Percentiles rank a stretch among this genome's conserved stretches.
These are phyloP conservation scores for Leccinum subtestaceum DNA, from an alignment of 768 basidiomycete species.

Conservation along the genomic window DNA sequence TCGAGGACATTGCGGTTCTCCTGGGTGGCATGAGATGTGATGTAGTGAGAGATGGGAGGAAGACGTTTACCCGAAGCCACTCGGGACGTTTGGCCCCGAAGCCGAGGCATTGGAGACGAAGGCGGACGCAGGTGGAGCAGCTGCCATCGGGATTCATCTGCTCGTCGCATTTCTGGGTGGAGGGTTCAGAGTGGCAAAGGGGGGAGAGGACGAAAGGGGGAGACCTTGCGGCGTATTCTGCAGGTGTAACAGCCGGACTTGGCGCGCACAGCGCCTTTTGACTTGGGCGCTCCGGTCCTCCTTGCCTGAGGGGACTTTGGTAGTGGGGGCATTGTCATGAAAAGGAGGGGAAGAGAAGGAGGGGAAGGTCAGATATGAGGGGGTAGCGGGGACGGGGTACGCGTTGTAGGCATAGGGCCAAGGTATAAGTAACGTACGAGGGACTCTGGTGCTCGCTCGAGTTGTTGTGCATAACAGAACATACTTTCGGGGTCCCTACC, in stretches of 20 bases:
- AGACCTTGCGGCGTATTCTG: conserved; percentile 80
- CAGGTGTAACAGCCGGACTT: conserved; percentile 91
- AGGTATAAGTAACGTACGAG: conserved; percentile 34
- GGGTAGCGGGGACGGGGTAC: conserved; percentile 14
- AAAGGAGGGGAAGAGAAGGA: neutral
- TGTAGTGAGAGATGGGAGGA: neutral
- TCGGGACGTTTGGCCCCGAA: conserved; percentile 85
- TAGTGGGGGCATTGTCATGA: conserved; percentile 31
- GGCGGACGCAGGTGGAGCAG: conserved; percentile 75
- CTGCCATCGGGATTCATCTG: conserved; percentile 55
- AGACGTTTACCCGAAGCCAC: conserved; percentile 67
- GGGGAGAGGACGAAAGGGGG: conserved; percentile 14
- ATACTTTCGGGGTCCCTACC: conserved; percentile 20
- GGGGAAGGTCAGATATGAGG: neutral
- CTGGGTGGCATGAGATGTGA: conserved; percentile 36
- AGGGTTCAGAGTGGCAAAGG: conserved; percentile 13
- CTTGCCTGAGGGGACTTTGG: conserved; percentile 40
- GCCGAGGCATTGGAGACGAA: conserved; percentile 80
- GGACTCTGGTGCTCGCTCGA: conserved; percentile 1
- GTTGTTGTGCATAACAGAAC: conserved; percentile 3
- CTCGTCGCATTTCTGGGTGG: conserved; percentile 79
- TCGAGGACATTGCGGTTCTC: conserved; percentile 66
- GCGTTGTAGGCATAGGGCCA: conserved; percentile 23
- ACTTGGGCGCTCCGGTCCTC: conserved; percentile 59
- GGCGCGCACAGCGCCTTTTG: conserved; percentile 79